These are phyloP conservation scores for Ceratorhiza oryzae-sativae DNA, from an alignment of 1,284 basidiomycete species.

Conservation along the genomic window DNA sequence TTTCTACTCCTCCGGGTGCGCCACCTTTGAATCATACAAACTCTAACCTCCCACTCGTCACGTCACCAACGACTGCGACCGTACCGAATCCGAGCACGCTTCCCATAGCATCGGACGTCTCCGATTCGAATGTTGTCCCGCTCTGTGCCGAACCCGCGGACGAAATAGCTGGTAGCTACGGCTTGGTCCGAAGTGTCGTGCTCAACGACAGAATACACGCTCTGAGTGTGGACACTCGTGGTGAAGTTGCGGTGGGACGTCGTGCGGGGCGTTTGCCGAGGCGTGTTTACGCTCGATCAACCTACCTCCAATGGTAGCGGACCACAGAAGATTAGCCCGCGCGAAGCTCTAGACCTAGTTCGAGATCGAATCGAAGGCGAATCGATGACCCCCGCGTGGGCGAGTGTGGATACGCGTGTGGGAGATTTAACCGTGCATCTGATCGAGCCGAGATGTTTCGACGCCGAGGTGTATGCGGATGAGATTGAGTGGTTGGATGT, in stretches of 20 bases:
- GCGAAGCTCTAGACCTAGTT: conserved; percentile 88
- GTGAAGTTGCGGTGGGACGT: conserved; percentile 94
- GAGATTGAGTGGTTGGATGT: conserved; percentile 75
- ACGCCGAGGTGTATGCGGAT: conserved; percentile 94
- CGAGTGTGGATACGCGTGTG: conserved; percentile 86
- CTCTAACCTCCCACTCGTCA: conserved; percentile 18
- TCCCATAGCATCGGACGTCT: conserved; percentile 33
- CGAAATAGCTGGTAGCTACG: conserved; percentile 73
- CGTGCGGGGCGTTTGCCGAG: conserved; percentile 77
- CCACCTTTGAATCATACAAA: conserved; percentile 30
- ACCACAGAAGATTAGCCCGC: conserved; percentile 60
- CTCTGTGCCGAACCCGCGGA: conserved; percentile 67
- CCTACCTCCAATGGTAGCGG: conserved; percentile 43
- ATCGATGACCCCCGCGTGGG: conserved; percentile 86
- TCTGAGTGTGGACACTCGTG: conserved; percentile 86
- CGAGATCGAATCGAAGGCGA: conserved; percentile 91
- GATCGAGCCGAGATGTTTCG: conserved; percentile 82
- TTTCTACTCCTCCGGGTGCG: conserved; percentile 6
- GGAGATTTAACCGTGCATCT: conserved; percentile 90
- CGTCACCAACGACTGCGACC: not conserved
- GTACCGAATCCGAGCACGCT: conserved; percentile 7
- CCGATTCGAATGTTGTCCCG: conserved; percentile 31
- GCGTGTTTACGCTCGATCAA: conserved; percentile 70
- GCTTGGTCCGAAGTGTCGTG: conserved; percentile 82
- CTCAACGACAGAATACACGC: conserved; percentile 93